Conservation (phyloP, 805 yeast species). For the Scheffersomyces coipomensis region DNA sequence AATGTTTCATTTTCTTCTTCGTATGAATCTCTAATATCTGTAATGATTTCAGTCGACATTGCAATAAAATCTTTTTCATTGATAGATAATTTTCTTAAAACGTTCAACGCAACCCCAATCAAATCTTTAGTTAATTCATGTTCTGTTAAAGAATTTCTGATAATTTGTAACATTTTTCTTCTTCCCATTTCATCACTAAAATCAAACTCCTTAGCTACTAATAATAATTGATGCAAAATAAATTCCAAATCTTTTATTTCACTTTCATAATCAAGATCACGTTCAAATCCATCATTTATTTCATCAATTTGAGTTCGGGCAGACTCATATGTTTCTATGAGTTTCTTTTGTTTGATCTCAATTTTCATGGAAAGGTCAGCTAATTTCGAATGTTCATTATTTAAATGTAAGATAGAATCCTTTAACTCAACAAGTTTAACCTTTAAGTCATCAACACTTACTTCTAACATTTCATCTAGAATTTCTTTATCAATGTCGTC, state of each 20-base stretch:
- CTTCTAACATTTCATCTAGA: slow-evolving; percentile 2
- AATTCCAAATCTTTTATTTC: slow-evolving; percentile 64
- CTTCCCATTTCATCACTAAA: slow-evolving; percentile 90
- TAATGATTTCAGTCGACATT: slow-evolving; percentile 80
- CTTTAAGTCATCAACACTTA: slow-evolving; percentile 6
- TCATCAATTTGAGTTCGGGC: slow-evolving; percentile 8
- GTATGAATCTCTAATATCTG: slow-evolving; percentile 76
- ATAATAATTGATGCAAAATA: slow-evolving; percentile 69
- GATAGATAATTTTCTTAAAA: slow-evolving; percentile 67
- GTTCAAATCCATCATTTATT: slow-evolving; percentile 11
- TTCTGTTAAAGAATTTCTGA: slow-evolving; percentile 51
- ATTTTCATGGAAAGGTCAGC: not conserved
- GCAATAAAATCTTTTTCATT: slow-evolving; percentile 83
- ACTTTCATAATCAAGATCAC: slow-evolving; percentile 10
- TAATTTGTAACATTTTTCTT: slow-evolving; percentile 59
- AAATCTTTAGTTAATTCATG: slow-evolving; percentile 55
- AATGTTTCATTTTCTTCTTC: slow-evolving; percentile 49
- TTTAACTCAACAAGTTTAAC: slow-evolving; percentile 3
- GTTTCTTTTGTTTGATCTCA: not conserved
- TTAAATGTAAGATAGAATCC: not conserved
- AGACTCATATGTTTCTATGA: slow-evolving; percentile 11
- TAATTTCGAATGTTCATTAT: not conserved
- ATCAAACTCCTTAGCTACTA: slow-evolving; percentile 70
- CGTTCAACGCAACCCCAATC: slow-evolving; percentile 56
- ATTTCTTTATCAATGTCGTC: slow-evolving; percentile 17